Base-by-base conservation (phyloP, 2,329 filamentous ascomycete genomes). In the Pseudocercospora crystallina region DNA sequence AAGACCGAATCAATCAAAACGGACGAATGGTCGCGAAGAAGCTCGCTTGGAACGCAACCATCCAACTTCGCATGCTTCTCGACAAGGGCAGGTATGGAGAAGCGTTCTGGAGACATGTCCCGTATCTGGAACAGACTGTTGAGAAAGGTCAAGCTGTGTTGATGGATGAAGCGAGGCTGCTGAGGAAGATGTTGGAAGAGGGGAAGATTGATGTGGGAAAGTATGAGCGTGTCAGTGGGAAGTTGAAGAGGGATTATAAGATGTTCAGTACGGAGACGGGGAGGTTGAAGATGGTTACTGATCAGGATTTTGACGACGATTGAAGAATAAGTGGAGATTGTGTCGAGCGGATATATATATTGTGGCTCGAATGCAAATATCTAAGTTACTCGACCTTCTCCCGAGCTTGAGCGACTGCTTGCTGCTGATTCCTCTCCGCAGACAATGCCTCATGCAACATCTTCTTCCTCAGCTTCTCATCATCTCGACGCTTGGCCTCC, bases 31-130 rank as follows among this genome's bases (percentile, higher is more conserved):
- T 63, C 3, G 45, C 53, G 8, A 53, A 57, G 8, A 53, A 52
- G 15, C 57, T 66, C 9, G 63, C 61, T 2, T 36, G 50, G 26
- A 60, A 58, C 45, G 57, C 64, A 10, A 61, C 62, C 1, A 17
- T 43, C 5, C 58, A 64, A 40, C 39, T 67, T n/a, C 43, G 57
- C 9, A 37, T 49, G 5, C 63, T 66, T 61, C 58, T 65, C n/a
- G 63, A 66, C 17, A 56, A 57, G 5, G 64, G 63, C 1, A 43
- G 53, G 8, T 61, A 61, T n/a, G 56, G 60, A 13, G 20, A 35
- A 14, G 34, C 40, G 10, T 49, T 53, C 13, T 59, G 47, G 31
- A 32, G 42, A 10, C 42, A 50, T 1, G 59, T 59, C n/a, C 53
- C 54, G 34, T 63, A 58, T 44, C 32, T 66, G 42, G 65, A 67